Conservation (phyloP, 192 early-diverging fungal species). For the Rhizophagus clarus region DNA sequence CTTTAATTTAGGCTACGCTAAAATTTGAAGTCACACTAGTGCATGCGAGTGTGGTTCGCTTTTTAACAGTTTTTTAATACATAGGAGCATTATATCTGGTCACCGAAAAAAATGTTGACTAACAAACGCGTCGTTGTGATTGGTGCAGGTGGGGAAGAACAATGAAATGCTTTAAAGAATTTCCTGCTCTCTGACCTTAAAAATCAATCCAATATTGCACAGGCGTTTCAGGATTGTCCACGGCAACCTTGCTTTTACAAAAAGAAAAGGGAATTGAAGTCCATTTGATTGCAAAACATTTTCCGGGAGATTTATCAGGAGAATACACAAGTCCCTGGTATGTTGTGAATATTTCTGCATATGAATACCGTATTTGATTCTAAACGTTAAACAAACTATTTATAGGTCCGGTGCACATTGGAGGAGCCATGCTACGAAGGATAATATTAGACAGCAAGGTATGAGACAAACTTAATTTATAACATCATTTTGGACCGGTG, state of each 20-base stretch:
- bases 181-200: background rate
- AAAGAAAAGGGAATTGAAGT: slow-evolving; percentile 56
- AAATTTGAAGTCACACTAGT: too few species aligned
- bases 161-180: background rate
- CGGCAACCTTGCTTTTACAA: slow-evolving; percentile 59
- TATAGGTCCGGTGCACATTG: slow-evolving; percentile 51
- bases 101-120: background rate
- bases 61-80: too few species aligned
- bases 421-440: slow-evolving; percentile 46
- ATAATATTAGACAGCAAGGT: slow-evolving; percentile 44
- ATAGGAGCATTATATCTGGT: too few species aligned
- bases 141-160: slow-evolving; percentile 40
- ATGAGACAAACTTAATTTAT: background rate
- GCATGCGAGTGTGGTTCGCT: too few species aligned
- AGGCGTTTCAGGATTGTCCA: slow-evolving; percentile 75
- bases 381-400: too few species aligned
- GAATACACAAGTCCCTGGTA: slow-evolving; percentile 59
- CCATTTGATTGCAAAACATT: slow-evolving; percentile 59
- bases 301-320: slow-evolving; percentile 51
- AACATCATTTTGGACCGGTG: background rate
- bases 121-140: slow-evolving; percentile 50
- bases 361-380: background rate
- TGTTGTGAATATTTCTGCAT: background rate
- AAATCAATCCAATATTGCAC: slow-evolving; percentile 28
- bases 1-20: too few species aligned